Conservation (phyloP, 2,329 filamentous ascomycete genomes). For the Epichloe amarillans region DNA sequence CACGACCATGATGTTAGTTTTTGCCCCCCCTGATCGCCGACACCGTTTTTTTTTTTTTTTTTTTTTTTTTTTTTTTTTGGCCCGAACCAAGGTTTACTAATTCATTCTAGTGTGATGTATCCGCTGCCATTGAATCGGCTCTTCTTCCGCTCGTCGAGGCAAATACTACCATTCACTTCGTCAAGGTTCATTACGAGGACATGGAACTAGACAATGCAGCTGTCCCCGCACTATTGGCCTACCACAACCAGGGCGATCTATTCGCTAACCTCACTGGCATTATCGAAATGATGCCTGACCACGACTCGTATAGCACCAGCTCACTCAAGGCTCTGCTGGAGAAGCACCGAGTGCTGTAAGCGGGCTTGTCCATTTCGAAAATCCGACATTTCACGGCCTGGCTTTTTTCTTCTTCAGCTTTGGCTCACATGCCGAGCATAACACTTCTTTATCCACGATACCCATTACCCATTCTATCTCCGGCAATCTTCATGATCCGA, state of each 20-base stretch:
- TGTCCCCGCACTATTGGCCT: constrained; percentile 79
- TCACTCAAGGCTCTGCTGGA: constrained; percentile 39
- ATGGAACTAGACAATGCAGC: constrained; percentile 88
- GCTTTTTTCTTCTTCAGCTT: not conserved
- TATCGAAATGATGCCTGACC: constrained; percentile 69
- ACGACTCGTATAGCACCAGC: constrained; percentile 43
- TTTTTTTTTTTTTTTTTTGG: constrained; percentile 9
- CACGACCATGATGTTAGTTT: constrained; percentile 68
- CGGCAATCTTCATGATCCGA: not conserved
- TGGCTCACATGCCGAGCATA: not conserved
- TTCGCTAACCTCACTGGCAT: constrained; percentile 83
- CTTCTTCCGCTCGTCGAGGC: constrained; percentile 60
- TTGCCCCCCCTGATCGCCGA: not conserved
- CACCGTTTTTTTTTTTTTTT: constrained; percentile 11
- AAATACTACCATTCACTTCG: constrained; percentile 64
- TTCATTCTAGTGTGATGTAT: constrained; percentile 57
- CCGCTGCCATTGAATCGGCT: constrained; percentile 63
- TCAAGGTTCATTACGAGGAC: constrained; percentile 82
- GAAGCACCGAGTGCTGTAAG: constrained; percentile 38
- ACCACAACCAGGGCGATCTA: constrained; percentile 75
- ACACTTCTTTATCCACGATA: constrained; percentile 1
- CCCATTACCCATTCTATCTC: not conserved
- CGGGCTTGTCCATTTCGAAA: not conserved
- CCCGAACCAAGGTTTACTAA: not conserved
- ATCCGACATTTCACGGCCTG: not conserved